phyloP scores from a whole-genome alignment of 2,329 filamentous ascomycete species.

The Chrysosporium keratinophilum region DNA sequence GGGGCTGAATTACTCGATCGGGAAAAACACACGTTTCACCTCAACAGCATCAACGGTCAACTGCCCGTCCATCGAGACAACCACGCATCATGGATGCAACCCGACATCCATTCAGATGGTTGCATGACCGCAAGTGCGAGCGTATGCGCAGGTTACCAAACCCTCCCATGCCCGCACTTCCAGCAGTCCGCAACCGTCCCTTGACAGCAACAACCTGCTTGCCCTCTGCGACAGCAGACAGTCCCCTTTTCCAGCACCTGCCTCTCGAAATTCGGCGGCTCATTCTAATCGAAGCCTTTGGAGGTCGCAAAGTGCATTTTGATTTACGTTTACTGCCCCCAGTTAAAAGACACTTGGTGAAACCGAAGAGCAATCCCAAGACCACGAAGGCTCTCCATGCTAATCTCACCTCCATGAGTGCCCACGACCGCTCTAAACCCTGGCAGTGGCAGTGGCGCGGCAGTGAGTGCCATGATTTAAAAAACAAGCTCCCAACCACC shows the following conservation, averaged over 20 bases:
- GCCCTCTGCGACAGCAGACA: slow-evolving; percentile 4
- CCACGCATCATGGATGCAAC: too few species aligned
- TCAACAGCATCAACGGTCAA: too few species aligned
- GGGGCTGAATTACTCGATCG: too few species aligned
- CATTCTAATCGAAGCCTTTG: slow-evolving; percentile 15
- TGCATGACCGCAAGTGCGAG: slow-evolving; percentile 3
- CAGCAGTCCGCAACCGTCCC: neutral
- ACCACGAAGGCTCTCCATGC: neutral
- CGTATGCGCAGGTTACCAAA: neutral
- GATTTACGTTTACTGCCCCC: slow-evolving; percentile 10
- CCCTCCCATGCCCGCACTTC: slow-evolving; percentile 10
- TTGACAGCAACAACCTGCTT: slow-evolving; percentile 6
- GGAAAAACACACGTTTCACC: too few species aligned
- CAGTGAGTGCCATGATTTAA: slow-evolving; percentile 7
- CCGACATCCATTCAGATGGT: too few species aligned
- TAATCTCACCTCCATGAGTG: neutral
- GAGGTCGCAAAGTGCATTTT: slow-evolving; percentile 3
- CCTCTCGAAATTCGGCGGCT: slow-evolving; percentile 23
- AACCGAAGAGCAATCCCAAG: neutral
- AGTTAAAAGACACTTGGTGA: neutral
- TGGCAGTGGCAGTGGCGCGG: slow-evolving; percentile 10
- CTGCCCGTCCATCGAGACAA: too few species aligned
- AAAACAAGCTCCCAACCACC: neutral
- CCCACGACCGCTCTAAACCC: neutral
- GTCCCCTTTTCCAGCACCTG: slow-evolving; percentile 15